phyloP scores from a whole-genome alignment of 805 yeast species.

The Ogataea ramenticola region DNA sequence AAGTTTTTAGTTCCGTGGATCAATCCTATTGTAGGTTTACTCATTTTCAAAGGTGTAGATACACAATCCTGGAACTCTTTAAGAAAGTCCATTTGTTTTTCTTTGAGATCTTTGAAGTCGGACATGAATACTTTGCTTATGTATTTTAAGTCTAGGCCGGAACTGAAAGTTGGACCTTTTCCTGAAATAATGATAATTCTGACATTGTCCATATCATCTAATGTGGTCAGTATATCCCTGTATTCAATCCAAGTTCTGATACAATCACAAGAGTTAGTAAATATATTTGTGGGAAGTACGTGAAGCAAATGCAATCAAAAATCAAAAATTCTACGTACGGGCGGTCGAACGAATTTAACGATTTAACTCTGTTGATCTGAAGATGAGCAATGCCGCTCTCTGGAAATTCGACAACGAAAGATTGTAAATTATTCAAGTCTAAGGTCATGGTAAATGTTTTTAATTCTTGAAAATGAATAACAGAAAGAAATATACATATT shows the following conservation, averaged over 20 bases:
- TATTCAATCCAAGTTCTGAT: constrained; percentile 49
- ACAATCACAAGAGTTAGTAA: too few relatives aligned
- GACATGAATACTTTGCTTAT: constrained; percentile 11
- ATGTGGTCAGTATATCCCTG: constrained; percentile 34
- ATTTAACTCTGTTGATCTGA: constrained; percentile 44
- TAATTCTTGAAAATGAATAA: too few relatives aligned
- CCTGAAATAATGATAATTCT: constrained; percentile 54
- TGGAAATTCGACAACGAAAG: neutral
- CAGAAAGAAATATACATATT: too few relatives aligned
- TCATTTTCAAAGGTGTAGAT: constrained; percentile 37
- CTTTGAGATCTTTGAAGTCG: constrained; percentile 10
- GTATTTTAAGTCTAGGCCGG: constrained; percentile 56
- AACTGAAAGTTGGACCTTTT: constrained; percentile 46
- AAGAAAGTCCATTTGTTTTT: constrained; percentile 29
- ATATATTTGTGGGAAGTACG: too few relatives aligned
- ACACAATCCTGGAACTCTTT: constrained; percentile 53
- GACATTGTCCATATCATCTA: constrained; percentile 38
- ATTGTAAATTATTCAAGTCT: neutral
- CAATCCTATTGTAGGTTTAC: constrained; percentile 58
- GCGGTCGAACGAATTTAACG: constrained; percentile 51
- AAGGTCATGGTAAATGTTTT: too few relatives aligned
- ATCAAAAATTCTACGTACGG: too few relatives aligned
- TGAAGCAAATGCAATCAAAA: too few relatives aligned
- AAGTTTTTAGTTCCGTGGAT: constrained; percentile 51
- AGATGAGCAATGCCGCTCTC: neutral